Conservation (phyloP, 139 green algal species). For the Zygnema cylindricum region DNA sequence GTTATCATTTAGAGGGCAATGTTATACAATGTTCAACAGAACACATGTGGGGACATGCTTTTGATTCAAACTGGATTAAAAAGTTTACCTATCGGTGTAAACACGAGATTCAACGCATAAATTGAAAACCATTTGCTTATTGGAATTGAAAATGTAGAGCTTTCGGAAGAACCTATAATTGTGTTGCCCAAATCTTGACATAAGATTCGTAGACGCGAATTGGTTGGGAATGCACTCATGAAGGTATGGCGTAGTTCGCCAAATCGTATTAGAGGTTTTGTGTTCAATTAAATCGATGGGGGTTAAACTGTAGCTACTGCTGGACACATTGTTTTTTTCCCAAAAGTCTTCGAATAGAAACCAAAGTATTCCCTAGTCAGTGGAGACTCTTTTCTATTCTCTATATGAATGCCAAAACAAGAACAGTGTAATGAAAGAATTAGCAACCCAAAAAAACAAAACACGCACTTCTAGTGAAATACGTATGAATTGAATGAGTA, state of each 20-base stretch:
- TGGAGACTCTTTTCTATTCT: conserved; percentile 42
- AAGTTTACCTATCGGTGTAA: conserved; percentile 31
- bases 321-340: conserved; percentile 56
- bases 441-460: conserved; percentile 35
- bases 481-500: too few relatives aligned
- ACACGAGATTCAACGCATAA: conserved; percentile 46
- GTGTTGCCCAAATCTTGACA: conserved; percentile 47
- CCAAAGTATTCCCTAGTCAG: conserved; percentile 36
- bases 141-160: too few relatives aligned
- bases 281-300: conserved; percentile 58
- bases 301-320: conserved; percentile 51
- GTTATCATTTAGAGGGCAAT: conserved; percentile 45
- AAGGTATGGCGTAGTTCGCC: conserved; percentile 47
- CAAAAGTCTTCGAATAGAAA: conserved; percentile 41
- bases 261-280: conserved; percentile 51
- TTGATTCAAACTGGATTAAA: conserved; percentile 50
- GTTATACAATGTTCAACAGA: conserved; percentile 49
- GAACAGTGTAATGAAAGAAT: conserved; percentile 59
- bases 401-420: conserved; percentile 47
- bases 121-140: conserved; percentile 19
- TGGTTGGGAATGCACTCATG: conserved; percentile 50
- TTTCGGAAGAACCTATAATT: conserved; percentile 46
- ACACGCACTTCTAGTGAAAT: too few relatives aligned
- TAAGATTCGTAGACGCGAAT: conserved; percentile 44
- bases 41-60: conserved; percentile 48